phyloP scores from a whole-genome alignment of 2,329 filamentous ascomycete genomes.

The Ophiostoma montium region DNA sequence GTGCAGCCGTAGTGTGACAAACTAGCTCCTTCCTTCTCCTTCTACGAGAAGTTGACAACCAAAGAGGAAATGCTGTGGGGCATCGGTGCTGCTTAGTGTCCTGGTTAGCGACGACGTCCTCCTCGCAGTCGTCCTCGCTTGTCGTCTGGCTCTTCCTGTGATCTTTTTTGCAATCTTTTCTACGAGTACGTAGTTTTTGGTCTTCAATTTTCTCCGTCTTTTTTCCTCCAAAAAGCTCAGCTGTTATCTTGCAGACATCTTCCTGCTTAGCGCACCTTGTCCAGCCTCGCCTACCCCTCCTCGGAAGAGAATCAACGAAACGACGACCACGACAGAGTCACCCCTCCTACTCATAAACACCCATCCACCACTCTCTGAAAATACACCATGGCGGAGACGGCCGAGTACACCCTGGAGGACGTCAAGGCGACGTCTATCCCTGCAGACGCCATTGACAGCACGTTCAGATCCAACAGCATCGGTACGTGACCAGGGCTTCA shows the following conservation, averaged over 20 bases:
- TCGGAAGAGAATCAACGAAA: not conserved
- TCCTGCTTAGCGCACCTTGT: not conserved
- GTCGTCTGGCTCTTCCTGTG: not conserved
- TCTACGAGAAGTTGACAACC: too few relatives aligned
- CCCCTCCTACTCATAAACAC: not conserved
- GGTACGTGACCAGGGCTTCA: slow-evolving; percentile 31
- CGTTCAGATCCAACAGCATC: slow-evolving; percentile 46
- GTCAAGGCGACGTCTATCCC: slow-evolving; percentile 35
- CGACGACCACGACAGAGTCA: not conserved
- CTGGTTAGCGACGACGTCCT: not conserved
- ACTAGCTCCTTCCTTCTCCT: too few relatives aligned
- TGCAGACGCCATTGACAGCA: slow-evolving; percentile 43
- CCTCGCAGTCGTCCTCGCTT: not conserved
- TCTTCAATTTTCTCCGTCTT: not conserved
- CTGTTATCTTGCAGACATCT: too few relatives aligned
- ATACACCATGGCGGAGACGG: slow-evolving; percentile 16
- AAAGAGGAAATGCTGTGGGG: too few relatives aligned
- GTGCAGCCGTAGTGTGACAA: not conserved
- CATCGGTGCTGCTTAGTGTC: not conserved
- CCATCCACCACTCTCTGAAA: not conserved
- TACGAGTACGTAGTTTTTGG: too few relatives aligned
- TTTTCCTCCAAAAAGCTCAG: too few relatives aligned
- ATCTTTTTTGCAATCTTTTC: not conserved
- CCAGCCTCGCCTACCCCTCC: not conserved
- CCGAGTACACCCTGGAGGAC: slow-evolving; percentile 41